Percentiles rank a stretch among this genome's conserved stretches.
phyloP scores from a whole-genome alignment of 192 early-diverging fungal genomes.

The Coemansia sp. region DNA sequence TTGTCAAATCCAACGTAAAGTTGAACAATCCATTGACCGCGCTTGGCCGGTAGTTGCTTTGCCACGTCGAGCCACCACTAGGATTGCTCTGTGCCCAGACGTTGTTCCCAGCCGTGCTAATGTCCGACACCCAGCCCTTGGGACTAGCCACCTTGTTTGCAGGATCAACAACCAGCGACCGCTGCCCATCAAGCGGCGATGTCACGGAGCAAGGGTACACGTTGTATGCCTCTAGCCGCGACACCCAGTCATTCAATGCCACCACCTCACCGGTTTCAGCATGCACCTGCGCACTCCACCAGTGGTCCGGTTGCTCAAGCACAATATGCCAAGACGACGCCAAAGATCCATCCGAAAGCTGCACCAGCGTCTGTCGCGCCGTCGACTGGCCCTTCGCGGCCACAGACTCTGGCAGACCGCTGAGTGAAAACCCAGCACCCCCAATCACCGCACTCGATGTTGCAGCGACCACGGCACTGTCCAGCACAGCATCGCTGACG shows the following conservation, averaged over 20 bases:
- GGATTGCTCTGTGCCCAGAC: constrained; percentile 86
- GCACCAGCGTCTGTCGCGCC: constrained; percentile 2
- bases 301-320: constrained; percentile 51
- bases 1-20: constrained; percentile 62
- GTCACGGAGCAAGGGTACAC: constrained; percentile 9
- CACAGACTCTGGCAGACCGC: background rate
- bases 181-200: background rate
- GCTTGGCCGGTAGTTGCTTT: constrained; percentile 71
- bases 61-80: constrained; percentile 67
- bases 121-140: constrained; percentile 54
- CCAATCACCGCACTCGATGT: constrained; percentile 45
- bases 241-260: constrained; percentile 57
- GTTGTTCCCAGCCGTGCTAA: constrained; percentile 85
- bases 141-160: constrained; percentile 72
- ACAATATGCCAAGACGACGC: constrained; percentile 55
- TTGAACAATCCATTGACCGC: constrained; percentile 67
- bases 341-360: constrained; percentile 10
- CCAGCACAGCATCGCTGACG: constrained; percentile 59
- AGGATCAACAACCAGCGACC: constrained; percentile 1
- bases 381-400: background rate
- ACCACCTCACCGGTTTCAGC: constrained; percentile 33
- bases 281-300: constrained; percentile 40
- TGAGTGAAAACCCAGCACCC: constrained; percentile 1
- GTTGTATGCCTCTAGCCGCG: constrained; percentile 3
- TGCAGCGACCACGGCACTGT: constrained; percentile 63